Percentiles rank a stretch among this genome's conserved stretches.
phyloP scores from a whole-genome alignment of 2,329 filamentous ascomycete species.

The Colletotrichum lentis region DNA sequence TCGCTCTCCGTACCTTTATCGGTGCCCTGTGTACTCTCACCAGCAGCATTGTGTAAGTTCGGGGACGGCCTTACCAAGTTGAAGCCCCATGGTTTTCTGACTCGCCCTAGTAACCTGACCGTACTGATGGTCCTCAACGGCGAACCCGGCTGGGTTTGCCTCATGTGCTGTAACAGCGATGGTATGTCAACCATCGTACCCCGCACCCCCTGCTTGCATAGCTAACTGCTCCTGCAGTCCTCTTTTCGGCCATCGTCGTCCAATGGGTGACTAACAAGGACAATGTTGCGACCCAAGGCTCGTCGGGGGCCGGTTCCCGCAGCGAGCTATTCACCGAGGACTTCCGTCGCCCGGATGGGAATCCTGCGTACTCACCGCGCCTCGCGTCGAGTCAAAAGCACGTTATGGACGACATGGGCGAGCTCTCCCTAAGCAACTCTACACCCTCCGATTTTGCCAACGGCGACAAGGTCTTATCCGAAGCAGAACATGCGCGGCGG shows the following conservation, averaged over 20 bases:
- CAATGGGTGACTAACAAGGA: slow-evolving; percentile 66
- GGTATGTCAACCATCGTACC: slow-evolving; percentile 51
- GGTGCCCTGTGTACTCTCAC: slow-evolving; percentile 65
- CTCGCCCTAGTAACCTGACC: slow-evolving; percentile 60
- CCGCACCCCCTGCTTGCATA: neutral
- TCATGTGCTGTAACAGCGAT: slow-evolving; percentile 72
- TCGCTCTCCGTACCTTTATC: slow-evolving; percentile 67
- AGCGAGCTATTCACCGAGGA: slow-evolving; percentile 14
- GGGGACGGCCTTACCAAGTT: slow-evolving; percentile 1
- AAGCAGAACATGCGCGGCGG: neutral
- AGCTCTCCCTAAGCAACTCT: slow-evolving; percentile 38
- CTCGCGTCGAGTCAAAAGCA: slow-evolving; percentile 41
- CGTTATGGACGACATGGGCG: slow-evolving; percentile 41
- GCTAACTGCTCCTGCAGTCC: slow-evolving; percentile 50
- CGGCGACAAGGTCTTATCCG: slow-evolving; percentile 24
- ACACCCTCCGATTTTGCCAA: slow-evolving; percentile 4
- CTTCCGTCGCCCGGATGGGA: slow-evolving; percentile 6
- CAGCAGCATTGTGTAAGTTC: slow-evolving; percentile 64
- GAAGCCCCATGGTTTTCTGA: slow-evolving; percentile 19
- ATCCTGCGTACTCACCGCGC: slow-evolving; percentile 24
- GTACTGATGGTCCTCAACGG: slow-evolving; percentile 66
- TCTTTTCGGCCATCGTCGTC: slow-evolving; percentile 68
- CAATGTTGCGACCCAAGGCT: slow-evolving; percentile 45
- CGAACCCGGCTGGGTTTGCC: slow-evolving; percentile 71
- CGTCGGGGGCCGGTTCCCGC: slow-evolving; percentile 14